A percentile compares a stretch with the other conserved stretches of the same genome.
phyloP scores from a whole-genome alignment of 108 stramenopile species.

The Cylindrotheca fusiformis region DNA sequence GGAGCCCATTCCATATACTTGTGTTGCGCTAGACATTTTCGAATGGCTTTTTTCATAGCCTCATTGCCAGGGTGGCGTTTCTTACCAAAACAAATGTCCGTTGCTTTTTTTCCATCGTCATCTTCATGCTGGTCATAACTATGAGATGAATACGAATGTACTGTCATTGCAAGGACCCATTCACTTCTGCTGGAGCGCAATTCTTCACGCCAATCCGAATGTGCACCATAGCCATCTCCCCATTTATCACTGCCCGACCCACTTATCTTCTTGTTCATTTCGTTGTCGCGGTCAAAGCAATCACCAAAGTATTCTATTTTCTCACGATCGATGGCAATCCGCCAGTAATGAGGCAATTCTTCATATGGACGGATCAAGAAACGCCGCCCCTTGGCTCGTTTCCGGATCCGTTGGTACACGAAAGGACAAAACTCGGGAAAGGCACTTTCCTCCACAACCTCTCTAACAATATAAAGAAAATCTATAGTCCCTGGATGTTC shows the following conservation, averaged over 20 bases:
- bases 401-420: slow-evolving; percentile 8
- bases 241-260: not conserved
- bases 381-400: slow-evolving; percentile 5
- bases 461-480: slow-evolving; percentile 3
- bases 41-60: slow-evolving; percentile 6
- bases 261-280: not conserved
- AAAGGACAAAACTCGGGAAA: slow-evolving; percentile 14
- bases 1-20: slow-evolving; percentile 12
- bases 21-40: not conserved
- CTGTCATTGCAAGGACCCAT: slow-evolving; percentile 22
- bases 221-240: not conserved
- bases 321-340: slow-evolving; percentile 18
- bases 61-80: slow-evolving; percentile 18
- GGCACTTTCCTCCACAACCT: slow-evolving; percentile 6
- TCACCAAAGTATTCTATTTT: slow-evolving; percentile 16
- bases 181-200: not conserved
- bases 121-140: not conserved
- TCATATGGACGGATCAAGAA: slow-evolving; percentile 17
- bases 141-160: slow-evolving; percentile 14
- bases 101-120: not conserved
- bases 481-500: slow-evolving; percentile 16
- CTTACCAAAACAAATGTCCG: slow-evolving; percentile 24
- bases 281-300: slow-evolving; percentile 2
- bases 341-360: slow-evolving; percentile 5
- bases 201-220: slow-evolving; percentile 6